Evolutionary conservation across 2,329 filamentous ascomycete genomes (phyloP).

Genomic region (Thielaviopsis musarum): DNA sequence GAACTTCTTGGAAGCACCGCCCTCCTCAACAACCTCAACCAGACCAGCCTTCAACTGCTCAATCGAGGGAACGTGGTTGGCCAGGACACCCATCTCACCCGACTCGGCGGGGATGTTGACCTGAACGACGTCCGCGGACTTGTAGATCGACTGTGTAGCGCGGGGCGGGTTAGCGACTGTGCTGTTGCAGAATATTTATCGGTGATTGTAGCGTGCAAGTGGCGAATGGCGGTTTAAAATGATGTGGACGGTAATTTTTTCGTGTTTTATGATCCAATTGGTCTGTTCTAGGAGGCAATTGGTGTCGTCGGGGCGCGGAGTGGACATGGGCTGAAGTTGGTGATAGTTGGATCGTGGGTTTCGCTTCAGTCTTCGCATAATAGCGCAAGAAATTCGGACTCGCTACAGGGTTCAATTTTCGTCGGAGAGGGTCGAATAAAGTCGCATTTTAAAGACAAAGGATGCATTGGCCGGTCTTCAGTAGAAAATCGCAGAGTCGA

Average conservation of each 20-base stretch:
- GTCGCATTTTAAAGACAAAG: background rate
- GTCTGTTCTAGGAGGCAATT: background rate
- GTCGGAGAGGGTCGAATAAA: background rate
- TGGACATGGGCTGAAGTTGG: background rate
- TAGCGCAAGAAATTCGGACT: background rate
- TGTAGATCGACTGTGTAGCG: slow-evolving; percentile 45
- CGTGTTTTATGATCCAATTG: background rate
- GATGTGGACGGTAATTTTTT: too few species aligned
- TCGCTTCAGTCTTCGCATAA: background rate
- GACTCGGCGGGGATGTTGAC: slow-evolving; percentile 98
- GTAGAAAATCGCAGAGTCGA: background rate
- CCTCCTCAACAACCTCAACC: slow-evolving; percentile 90
- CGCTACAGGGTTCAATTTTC: background rate
- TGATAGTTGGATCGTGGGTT: background rate
- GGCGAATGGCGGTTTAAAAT: too few species aligned
- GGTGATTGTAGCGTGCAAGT: background rate
- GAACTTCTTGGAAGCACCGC: slow-evolving; percentile 80
- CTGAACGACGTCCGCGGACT: slow-evolving; percentile 61
- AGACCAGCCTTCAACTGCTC: slow-evolving; percentile 97
- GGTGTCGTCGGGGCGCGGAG: background rate
- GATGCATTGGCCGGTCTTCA: background rate
- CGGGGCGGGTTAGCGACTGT: slow-evolving; percentile 1
- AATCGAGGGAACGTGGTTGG: slow-evolving; percentile 96
- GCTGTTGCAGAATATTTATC: slow-evolving; percentile 6
- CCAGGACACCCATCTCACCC: slow-evolving; percentile 98